Evolutionary conservation across 306 rosid species (phyloP).

Genomic region (Begonia fuchsioides): DNA sequence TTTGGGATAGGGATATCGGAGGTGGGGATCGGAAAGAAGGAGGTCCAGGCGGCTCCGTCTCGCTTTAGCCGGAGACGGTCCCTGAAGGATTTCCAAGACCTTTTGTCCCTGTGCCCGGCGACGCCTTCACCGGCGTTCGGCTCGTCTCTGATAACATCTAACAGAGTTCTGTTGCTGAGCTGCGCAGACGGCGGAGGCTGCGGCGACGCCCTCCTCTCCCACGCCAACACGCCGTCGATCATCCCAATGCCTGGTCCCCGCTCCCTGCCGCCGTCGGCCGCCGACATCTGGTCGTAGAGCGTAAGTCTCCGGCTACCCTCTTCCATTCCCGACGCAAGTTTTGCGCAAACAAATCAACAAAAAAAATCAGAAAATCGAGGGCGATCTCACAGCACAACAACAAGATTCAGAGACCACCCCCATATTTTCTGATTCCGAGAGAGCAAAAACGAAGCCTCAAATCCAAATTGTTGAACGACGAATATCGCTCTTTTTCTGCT

Average conservation of each 20-base stretch:
- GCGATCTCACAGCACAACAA: background rate
- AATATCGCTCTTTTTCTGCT: background rate
- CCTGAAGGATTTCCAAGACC: conserved; percentile 59
- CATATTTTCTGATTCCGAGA: conserved; percentile 1
- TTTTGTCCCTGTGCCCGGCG: conserved; percentile 27
- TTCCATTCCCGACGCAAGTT: conserved; percentile 17
- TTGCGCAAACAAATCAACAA: background rate
- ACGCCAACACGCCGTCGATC: conserved; percentile 36
- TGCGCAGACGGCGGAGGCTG: conserved; percentile 13
- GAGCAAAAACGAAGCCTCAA: background rate
- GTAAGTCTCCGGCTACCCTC: conserved; percentile 45
- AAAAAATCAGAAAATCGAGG: background rate
- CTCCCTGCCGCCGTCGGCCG: conserved; percentile 26
- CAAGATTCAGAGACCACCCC: background rate
- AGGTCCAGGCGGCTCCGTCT: conserved; percentile 58
- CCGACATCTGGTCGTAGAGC: conserved; percentile 67
- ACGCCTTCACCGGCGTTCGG: conserved; percentile 16
- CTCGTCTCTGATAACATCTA: conserved; percentile 53
- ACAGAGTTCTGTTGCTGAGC: conserved; percentile 27
- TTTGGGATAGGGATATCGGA: conserved; percentile 41
- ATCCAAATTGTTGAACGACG: background rate
- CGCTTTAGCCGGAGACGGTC: conserved; percentile 58
- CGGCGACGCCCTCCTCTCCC: conserved; percentile 12
- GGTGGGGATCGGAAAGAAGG: conserved; percentile 39
- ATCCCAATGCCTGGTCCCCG: conserved; percentile 39